These are phyloP conservation scores for Fusarium oxysporum DNA, from an alignment of 2,329 filamentous ascomycete species.

Conservation along the genomic window DNA sequence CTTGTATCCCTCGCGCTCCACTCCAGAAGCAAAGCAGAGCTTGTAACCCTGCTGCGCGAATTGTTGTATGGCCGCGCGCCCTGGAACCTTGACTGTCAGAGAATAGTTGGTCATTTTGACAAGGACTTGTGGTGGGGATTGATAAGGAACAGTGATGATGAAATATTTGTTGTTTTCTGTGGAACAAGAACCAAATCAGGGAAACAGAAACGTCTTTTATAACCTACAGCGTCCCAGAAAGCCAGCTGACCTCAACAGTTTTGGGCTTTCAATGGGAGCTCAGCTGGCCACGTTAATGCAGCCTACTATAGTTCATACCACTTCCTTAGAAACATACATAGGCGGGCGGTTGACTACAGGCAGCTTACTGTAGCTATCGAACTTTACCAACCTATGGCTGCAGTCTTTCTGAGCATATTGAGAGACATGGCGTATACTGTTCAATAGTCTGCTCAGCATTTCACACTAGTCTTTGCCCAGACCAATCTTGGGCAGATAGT, in stretches of 20 bases:
- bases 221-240: accelerated
- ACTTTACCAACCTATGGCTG: neutral
- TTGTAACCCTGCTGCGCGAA: accelerated
- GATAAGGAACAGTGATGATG: accelerated
- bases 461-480: neutral
- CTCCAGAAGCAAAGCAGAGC: neutral
- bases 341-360: neutral
- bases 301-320: neutral
- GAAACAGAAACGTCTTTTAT: neutral
- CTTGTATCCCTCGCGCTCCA: accelerated
- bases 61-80: accelerated
- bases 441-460: neutral
- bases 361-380: neutral
- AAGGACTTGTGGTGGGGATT: accelerated
- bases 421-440: neutral
- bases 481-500: neutral
- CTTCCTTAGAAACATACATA: neutral
- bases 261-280: neutral
- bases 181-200: no score
- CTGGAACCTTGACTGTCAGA: accelerated
- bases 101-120: neutral
- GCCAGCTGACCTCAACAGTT: neutral
- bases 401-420: accelerated
- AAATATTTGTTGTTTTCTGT: accelerated
- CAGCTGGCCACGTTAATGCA: neutral